A percentile compares a stretch with the other conserved stretches of the same genome.
These are phyloP conservation scores for Eimeria nieschulzi DNA, from an alignment of 169 alveolate genomes.

Conservation along the genomic window DNA sequence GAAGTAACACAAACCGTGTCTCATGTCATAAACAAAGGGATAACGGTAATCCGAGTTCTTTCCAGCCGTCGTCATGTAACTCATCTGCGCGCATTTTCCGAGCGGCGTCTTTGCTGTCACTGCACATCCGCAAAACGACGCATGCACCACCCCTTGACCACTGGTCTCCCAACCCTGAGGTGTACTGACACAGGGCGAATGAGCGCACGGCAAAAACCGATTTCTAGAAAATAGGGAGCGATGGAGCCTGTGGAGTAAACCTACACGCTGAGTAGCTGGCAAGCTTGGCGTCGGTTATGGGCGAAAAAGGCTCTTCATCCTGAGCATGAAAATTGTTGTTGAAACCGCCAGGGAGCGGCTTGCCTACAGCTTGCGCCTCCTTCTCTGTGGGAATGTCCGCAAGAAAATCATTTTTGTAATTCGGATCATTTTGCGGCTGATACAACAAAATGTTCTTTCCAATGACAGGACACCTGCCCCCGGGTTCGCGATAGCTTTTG, in stretches of 20 bases:
- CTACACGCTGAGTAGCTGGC: constrained; percentile 1
- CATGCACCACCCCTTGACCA: too few relatives aligned
- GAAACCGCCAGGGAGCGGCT: constrained; percentile 70
- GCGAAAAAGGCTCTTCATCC: neutral
- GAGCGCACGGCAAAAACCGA: too few relatives aligned
- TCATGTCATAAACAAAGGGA: constrained; percentile 49
- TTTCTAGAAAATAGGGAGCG: too few relatives aligned
- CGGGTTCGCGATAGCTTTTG: constrained; percentile 24
- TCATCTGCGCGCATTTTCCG: constrained; percentile 63
- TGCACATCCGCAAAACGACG: neutral
- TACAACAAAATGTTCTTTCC: constrained; percentile 33
- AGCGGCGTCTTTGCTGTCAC: constrained; percentile 37
- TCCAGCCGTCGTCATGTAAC: constrained; percentile 33
- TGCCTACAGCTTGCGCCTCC: neutral
- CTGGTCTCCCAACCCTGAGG: too few relatives aligned
- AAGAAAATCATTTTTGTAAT: constrained; percentile 41
- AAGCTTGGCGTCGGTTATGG: neutral
- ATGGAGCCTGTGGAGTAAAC: neutral
- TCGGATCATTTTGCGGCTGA: constrained; percentile 1
- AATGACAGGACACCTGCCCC: constrained; percentile 50
- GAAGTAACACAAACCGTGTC: neutral
- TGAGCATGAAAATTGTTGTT: neutral
- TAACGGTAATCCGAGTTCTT: constrained; percentile 5
- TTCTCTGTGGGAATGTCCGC: constrained; percentile 12
- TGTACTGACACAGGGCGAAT: too few relatives aligned